Base-by-base conservation (phyloP, 306 rosid species). In the Vigna radiata region DNA sequence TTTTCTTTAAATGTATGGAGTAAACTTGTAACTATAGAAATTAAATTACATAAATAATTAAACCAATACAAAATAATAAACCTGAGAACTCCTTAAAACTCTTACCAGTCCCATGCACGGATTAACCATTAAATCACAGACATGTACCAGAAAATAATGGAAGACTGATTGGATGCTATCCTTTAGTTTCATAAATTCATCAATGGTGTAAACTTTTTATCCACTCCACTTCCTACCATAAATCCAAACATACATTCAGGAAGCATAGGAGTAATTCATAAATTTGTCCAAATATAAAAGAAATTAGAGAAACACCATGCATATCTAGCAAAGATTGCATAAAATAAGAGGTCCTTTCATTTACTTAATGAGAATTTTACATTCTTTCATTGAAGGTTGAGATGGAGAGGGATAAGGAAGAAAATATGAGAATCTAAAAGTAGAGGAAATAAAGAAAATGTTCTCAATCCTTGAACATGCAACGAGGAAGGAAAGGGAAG, bases 391-490 rank as follows among this genome's bases (percentile, higher is more conserved):
- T 50, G 58, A 58, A 48, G 54, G 36, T 44, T 14, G 31, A 67
- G 39, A 8, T 13, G 59, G 10, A 16, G 25, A 1, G 33, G 61
- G 54, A 18, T 78, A 70, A 16, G 12, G 9, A 63, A 16, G 52
- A 16, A 9, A 54, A 2, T 10, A 36, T 4, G 39, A 16, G 54
- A 54, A 67, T 58, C 36, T 41, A 1, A 39, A 25, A 49, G 37
- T 18, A 77, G 41, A 18, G 73, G 74, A 73, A 33, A 66, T 21
- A 21, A 53, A 25, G 72, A 63, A 64, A 53, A 62, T 33, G 21
- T 63, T 77, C 69, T 61, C 59, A 60, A 74, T 59, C 78, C 76
- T 52, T 73, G 70, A 21, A 19, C 66, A 72, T 54, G 46, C 16
- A 36, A 50, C 66, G 49, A 53, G 66, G 71, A 78, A 29, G 61